A percentile compares a stretch with the other conserved stretches of the same genome.
Conservation (phyloP, 768 basidiomycete genomes). For the Sarcodon sp. region DNA sequence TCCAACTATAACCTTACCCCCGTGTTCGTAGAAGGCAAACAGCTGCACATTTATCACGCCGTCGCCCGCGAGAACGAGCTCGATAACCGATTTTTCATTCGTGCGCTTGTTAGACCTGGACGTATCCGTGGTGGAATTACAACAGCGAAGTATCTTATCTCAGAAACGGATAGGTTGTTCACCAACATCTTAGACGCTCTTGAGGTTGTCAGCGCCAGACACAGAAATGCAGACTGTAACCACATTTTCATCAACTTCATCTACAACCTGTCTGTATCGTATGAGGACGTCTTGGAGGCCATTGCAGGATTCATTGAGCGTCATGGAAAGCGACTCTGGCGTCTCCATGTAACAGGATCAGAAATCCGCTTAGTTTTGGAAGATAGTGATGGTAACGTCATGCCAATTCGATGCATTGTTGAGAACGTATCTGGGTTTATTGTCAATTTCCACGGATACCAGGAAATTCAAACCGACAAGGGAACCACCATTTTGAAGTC, state of each 20-base stretch:
- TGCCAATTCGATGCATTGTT: slow-evolving; percentile 94
- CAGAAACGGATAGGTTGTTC: slow-evolving; percentile 94
- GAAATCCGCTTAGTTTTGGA: slow-evolving; percentile 94
- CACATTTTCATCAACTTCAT: slow-evolving; percentile 99
- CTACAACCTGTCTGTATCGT: slow-evolving; percentile 89
- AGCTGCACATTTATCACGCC: slow-evolving; percentile 96
- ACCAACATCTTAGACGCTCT: slow-evolving; percentile 89
- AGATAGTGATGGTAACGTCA: slow-evolving; percentile 88
- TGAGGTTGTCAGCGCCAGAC: slow-evolving; percentile 82
- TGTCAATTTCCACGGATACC: slow-evolving; percentile 96
- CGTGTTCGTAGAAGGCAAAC: slow-evolving; percentile 93
- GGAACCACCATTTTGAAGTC: slow-evolving; percentile 94
- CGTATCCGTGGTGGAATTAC: slow-evolving; percentile 87
- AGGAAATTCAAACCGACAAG: slow-evolving; percentile 94
- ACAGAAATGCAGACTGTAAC: slow-evolving; percentile 92
- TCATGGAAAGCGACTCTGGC: slow-evolving; percentile 96
- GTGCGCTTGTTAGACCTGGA: slow-evolving; percentile 91
- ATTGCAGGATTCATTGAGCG: slow-evolving; percentile 99
- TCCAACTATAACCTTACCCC: slow-evolving; percentile 95
- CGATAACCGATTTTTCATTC: slow-evolving; percentile 97
- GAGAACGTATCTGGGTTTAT: slow-evolving; percentile 99
- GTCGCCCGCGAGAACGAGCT: slow-evolving; percentile 92
- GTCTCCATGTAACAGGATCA: slow-evolving; percentile 93
- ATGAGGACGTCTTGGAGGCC: slow-evolving; percentile 93
- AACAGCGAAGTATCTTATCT: slow-evolving; percentile 95